phyloP scores from a whole-genome alignment of 768 basidiomycete species.

The Leccinum subtestaceum region DNA sequence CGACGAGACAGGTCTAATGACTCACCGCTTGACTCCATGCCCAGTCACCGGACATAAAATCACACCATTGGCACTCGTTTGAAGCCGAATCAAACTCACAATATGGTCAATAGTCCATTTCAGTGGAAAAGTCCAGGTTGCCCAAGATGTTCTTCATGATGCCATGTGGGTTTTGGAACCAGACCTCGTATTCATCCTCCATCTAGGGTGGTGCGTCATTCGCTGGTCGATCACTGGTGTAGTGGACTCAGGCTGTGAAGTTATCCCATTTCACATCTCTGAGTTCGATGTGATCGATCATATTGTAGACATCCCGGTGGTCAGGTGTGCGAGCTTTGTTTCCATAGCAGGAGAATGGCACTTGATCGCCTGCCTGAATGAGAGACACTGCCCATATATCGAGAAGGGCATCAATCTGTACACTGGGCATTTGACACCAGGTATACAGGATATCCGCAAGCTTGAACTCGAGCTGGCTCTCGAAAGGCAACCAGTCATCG shows the following conservation, averaged over 20 bases:
- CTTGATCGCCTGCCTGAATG: not conserved
- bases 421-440: not conserved
- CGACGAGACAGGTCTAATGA: not conserved
- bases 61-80: not conserved
- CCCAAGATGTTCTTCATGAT: not conserved
- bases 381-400: not conserved
- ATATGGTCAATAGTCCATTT: not conserved
- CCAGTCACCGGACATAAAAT: not conserved
- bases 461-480: not conserved
- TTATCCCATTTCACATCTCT: conserved; percentile 1
- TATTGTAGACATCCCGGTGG: not conserved
- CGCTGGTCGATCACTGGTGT: not conserved
- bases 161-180: not conserved
- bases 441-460: not conserved
- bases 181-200: not conserved
- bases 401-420: not conserved
- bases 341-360: not conserved
- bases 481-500: not conserved
- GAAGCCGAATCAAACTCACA: not conserved
- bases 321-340: not conserved
- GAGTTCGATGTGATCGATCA: not conserved
- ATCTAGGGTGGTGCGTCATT: not conserved
- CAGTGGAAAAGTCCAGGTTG: not conserved
- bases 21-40: not conserved
- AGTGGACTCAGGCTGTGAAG: not conserved